Conservation (phyloP, 2,329 filamentous ascomycete genomes). For the Exophiala dermatitidis region DNA sequence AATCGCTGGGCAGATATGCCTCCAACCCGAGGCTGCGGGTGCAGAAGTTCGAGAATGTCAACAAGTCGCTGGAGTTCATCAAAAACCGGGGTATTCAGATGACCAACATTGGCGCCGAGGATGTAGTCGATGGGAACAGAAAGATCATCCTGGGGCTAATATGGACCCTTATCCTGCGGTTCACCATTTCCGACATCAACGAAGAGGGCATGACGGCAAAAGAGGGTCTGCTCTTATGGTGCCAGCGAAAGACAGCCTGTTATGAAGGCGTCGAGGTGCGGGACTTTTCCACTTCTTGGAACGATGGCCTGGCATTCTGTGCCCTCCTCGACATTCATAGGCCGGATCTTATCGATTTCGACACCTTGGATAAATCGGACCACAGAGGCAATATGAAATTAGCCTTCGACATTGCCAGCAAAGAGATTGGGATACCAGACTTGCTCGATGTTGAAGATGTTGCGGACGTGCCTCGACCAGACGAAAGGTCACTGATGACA, state of each 20-base stretch:
- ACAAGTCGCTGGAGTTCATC: slow-evolving; percentile 89
- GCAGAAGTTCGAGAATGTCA: slow-evolving; percentile 96
- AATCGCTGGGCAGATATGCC: slow-evolving; percentile 93
- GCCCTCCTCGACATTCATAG: slow-evolving; percentile 93
- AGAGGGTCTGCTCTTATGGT: slow-evolving; percentile 91
- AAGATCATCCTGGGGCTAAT: slow-evolving; percentile 97
- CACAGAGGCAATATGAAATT: slow-evolving; percentile 96
- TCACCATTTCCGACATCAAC: slow-evolving; percentile 98
- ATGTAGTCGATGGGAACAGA: slow-evolving; percentile 93
- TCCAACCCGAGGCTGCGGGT: slow-evolving; percentile 93
- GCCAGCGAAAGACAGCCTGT: slow-evolving; percentile 95
- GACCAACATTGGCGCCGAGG: slow-evolving; percentile 97
- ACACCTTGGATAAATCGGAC: slow-evolving; percentile 85
- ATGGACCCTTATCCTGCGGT: slow-evolving; percentile 95
- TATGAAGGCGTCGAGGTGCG: slow-evolving; percentile 94
- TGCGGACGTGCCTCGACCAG: slow-evolving; percentile 89
- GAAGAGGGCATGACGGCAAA: slow-evolving; percentile 96
- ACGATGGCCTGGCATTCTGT: slow-evolving; percentile 93
- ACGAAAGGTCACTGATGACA: slow-evolving; percentile 95
- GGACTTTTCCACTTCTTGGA: slow-evolving; percentile 95
- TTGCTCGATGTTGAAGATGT: slow-evolving; percentile 97
- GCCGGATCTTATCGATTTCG: slow-evolving; percentile 94
- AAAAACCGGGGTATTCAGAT: slow-evolving; percentile 86
- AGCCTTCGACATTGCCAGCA: slow-evolving; percentile 90
- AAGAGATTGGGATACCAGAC: slow-evolving; percentile 94